Evolutionary conservation across 192 early-diverging fungal species (phyloP), one percentile per base, ranked within the genome.

Genomic region (Linnemannia zychae): DNA sequence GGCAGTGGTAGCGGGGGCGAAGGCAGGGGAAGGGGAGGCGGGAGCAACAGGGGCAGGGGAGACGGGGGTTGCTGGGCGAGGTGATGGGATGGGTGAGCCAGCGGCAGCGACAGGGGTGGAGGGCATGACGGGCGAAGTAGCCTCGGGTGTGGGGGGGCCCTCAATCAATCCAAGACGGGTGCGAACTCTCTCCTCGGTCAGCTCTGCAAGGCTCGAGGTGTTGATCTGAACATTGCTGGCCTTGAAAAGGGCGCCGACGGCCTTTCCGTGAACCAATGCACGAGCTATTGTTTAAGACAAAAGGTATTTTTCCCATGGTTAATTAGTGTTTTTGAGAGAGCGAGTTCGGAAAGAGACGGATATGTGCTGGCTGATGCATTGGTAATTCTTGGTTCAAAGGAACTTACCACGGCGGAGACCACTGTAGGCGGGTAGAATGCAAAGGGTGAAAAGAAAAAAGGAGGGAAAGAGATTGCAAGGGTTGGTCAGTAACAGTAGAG

Each of bases 211-310:
- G 33, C 50, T 85, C 20, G 76, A 78, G 66, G 80, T 82, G 76
- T 76, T 80, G 48, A 88, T 85, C 74, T 85, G 83, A 20, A 80
- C 90, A 53, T 88, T 86, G 52, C 88, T 72, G 66, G 89, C 90
- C 76, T 91, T 88, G 72, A 93, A 88, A 49, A 92, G 72, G 50
- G 84, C 81, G 28, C 88, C 92, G 71, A 93, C 91, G 53, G 92
- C 90, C 75, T 92, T 87, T 71, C 92, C 91, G 73, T 93, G 92
- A 20, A 93, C 92, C 48, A 93, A 80, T 60, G 91, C 90, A 75
- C 91, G 90, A 46, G 91, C 92, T 92, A 77, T 76, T 67, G 37
- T 47, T 44, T 33, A 37, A 33, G 67, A 28, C 1, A 65, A 20
- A 46, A 66, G 16, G 47, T 13, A 22, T 67, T 28, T n/a, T n/a